Conservation (phyloP, 1,139 yeast genomes). For the Suhomyces chickasaworum region DNA sequence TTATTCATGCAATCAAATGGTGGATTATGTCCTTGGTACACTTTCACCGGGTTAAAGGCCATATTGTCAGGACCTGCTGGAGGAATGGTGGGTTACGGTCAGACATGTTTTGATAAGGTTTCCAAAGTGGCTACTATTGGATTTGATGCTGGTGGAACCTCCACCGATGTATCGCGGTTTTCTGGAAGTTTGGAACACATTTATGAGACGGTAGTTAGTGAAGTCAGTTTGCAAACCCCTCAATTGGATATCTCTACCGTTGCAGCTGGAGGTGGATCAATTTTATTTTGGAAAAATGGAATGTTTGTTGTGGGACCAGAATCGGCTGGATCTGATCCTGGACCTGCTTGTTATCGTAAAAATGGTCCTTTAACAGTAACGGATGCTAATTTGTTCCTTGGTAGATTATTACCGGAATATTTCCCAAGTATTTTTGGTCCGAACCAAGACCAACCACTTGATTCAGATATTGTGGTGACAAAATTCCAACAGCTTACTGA, state of each 20-base stretch:
- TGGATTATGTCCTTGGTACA: conserved; percentile 52
- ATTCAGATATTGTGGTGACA: conserved; percentile 30
- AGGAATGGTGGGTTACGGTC: conserved; percentile 53
- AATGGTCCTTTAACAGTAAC: conserved; percentile 52
- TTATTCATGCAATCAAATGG: conserved; percentile 53
- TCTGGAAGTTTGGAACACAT: conserved; percentile 44
- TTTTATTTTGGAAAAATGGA: conserved; percentile 47
- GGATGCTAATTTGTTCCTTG: conserved; percentile 47
- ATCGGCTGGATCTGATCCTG: conserved; percentile 51
- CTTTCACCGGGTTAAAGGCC: conserved; percentile 50
- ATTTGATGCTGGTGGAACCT: conserved; percentile 52
- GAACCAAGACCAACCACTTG: conserved; percentile 42
- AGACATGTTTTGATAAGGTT: conserved; percentile 40
- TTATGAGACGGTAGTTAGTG: conserved; percentile 47
- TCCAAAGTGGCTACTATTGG: conserved; percentile 43
- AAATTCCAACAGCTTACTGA: conserved; percentile 38
- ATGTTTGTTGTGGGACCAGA: conserved; percentile 53
- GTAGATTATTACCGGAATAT: conserved; percentile 42
- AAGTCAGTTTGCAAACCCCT: conserved; percentile 47
- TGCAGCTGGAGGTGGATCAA: conserved; percentile 53
- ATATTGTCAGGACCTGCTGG: conserved; percentile 55
- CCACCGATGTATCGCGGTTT: conserved; percentile 49
- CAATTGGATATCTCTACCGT: conserved; percentile 50
- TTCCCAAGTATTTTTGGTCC: conserved; percentile 50
- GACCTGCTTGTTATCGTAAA: conserved; percentile 49